Base-by-base conservation (phyloP, 129 eudicot species). In the Mikania micrantha region DNA sequence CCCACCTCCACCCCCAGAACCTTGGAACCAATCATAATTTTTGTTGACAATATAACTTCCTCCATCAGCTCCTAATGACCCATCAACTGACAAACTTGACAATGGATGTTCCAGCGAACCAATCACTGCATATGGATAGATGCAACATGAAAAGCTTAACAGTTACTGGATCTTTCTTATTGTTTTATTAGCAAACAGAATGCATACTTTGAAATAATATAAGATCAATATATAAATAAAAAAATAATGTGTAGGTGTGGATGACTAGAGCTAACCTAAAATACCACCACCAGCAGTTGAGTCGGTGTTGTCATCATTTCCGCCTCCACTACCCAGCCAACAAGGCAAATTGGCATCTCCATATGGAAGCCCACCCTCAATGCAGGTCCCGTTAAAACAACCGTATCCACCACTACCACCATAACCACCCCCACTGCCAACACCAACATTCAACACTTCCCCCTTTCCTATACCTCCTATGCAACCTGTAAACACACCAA, bases 281-380 rank as follows among this genome's bases (percentile, higher is more conserved):
- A 86, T 62, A 77, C 99, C 99, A 15, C 99, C 99, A 54, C 99
- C 99, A 72, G 96, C 85, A 62, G 96, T 86, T 57, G 90, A 63
- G 29, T 82, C 84, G 25, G 66, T 77, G 52, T 67, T 20, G 74
- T 77, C 85, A 45, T 79, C 89, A 82, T 78, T 88, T 49, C 99
- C 99, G 53, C 99, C 88, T 75, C 99, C 99, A 87, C 99, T 93
- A 29, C 99, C 99, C 16, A 93, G 79, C 77, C 82, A 90, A 86
- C 99, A 93, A 49, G 99, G 99, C 77, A 93, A 74, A 72, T 71
- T 8, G 11, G 95, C 72, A 81, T 82, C 72, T 28, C 99, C 99
- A 81, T 93, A 93, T 7, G 93, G 29, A 32, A 71, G 48, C 50
- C 99, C 96, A 61, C 98, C 99, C 21, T 77, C 82, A 40, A 85